Evolutionary conservation across 306 rosid species (phyloP), one percentile per base, ranked within the genome.

Genomic region (Prunus davidiana): DNA sequence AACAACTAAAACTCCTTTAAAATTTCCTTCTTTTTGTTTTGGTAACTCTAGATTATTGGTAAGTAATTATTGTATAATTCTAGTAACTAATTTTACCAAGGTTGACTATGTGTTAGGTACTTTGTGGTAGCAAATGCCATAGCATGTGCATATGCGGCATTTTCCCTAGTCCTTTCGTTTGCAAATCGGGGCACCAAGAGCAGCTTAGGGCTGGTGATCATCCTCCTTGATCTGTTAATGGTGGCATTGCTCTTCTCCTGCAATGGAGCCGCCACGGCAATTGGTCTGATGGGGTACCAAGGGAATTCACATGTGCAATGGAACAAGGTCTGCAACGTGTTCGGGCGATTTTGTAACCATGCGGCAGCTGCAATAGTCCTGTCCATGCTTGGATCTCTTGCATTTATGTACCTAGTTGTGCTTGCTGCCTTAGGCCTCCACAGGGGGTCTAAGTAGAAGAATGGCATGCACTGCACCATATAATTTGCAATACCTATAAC

Each of bases 271-370:
- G 76, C 93, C 28, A 2, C 46, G 0, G 92, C 92, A 0, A 68
- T 87, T 0, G 97, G 97, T 6, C 4, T 92, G 3, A 60, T 95
- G 2, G 93, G 91, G 8, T 83, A 52, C 82, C 34, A 74, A 24
- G 99, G 97, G 28, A 95, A 95, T 69, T 82, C 97, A n/a, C 93
- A 82, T 51, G 85, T 95, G 74, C 85, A 22, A n/a, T 95, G 99
- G 99, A 60, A 72, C 6, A 82, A 89, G 68, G 97, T 95, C 11
- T 94, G 98, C 80, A 60, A 87, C 28, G 82, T 85, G 3, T 90
- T 92, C 41, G 88, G 58, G 0, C 88, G 57, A 50, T 96, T 87
- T 66, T 95, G 99, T 52, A 10, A 77, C 70, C 92, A 83, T 57
- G 81, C 73, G 11, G 73, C 77, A 8, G 87, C 80, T 16, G 75